phyloP scores from a whole-genome alignment of 2,329 filamentous ascomycete species.

The Escovopsis weberi region DNA sequence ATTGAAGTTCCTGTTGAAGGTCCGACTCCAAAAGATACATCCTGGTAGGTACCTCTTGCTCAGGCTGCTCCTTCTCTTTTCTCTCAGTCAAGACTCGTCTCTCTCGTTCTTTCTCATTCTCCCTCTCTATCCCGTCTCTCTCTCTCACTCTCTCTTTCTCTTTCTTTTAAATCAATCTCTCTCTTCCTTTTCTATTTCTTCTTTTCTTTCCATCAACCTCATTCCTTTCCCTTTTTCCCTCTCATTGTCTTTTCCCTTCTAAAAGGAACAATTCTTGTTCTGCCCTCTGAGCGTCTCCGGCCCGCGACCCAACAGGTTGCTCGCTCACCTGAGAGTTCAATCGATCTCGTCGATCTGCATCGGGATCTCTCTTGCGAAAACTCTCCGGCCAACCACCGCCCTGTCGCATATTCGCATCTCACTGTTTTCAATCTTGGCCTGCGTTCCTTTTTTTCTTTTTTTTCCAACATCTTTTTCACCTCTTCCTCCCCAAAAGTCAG shows the following conservation, averaged over 20 bases:
- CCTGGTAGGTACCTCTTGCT: slow-evolving; percentile 2
- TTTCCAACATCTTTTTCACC: no score
- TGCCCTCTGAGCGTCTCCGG: slow-evolving; percentile 30
- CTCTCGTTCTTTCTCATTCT: no score
- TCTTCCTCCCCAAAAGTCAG: no score
- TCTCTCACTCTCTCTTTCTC: slow-evolving; percentile 19
- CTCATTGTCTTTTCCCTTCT: slow-evolving; percentile 19
- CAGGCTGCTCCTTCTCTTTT: background rate
- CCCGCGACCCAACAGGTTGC: slow-evolving; percentile 9
- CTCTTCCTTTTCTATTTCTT: slow-evolving; percentile 26
- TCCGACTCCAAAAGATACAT: slow-evolving; percentile 9
- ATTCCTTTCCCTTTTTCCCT: background rate
- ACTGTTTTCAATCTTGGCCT: no score
- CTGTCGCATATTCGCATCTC: slow-evolving; percentile 3
- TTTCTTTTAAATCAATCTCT: no score
- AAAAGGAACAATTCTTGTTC: no score
- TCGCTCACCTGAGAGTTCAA: background rate
- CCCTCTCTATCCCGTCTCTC: background rate
- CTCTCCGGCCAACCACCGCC: slow-evolving; percentile 5
- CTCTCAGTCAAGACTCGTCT: no score
- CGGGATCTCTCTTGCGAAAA: no score
- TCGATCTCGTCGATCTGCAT: no score
- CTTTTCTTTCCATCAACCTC: slow-evolving; percentile 6
- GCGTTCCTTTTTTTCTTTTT: no score
- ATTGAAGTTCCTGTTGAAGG: no score